A percentile compares a stretch with the other conserved stretches of the same genome.
phyloP scores from a whole-genome alignment of 345 rosid species.

The Iberis pinnata region DNA sequence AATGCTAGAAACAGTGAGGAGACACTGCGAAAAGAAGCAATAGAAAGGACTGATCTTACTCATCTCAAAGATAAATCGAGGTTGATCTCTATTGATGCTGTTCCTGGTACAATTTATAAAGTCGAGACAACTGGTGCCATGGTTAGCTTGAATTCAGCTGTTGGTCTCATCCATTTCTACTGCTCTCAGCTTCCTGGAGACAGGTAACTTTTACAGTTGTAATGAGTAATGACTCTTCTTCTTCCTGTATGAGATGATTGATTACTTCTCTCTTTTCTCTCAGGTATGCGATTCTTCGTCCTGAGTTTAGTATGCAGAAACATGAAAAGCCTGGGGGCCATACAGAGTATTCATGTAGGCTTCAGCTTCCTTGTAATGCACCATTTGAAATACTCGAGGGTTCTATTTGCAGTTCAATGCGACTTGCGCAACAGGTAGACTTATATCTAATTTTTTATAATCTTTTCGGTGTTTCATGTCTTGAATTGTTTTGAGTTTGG shows the following conservation, averaged over 20 bases:
- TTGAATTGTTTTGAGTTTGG: constrained; percentile 14
- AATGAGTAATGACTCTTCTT: background rate
- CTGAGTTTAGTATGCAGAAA: constrained; percentile 82
- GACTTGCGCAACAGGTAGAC: constrained; percentile 90
- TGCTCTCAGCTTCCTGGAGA: constrained; percentile 99
- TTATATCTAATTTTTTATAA: background rate
- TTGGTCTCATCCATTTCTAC: constrained; percentile 88
- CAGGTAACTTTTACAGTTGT: constrained; percentile 41
- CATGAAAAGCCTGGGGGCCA: constrained; percentile 92
- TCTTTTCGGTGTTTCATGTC: background rate
- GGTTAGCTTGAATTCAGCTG: constrained; percentile 96
- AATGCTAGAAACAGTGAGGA: constrained; percentile 98
- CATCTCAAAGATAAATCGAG: constrained; percentile 86
- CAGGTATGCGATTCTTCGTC: constrained; percentile 95
- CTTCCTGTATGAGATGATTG: constrained; percentile 1
- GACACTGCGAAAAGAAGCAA: constrained; percentile 91
- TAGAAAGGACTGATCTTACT: constrained; percentile 95
- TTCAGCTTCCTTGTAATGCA: constrained; percentile 96
- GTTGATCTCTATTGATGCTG: constrained; percentile 59
- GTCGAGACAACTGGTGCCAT: constrained; percentile 95
- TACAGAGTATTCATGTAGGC: constrained; percentile 89
- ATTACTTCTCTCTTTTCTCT: constrained; percentile 17
- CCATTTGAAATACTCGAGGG: constrained; percentile 98
- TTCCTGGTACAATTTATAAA: constrained; percentile 85
- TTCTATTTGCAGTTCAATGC: constrained; percentile 82